A percentile compares a stretch with the other conserved stretches of the same genome.
Evolutionary conservation across 306 rosid species (phyloP).

Genomic region (Heteromeles arbutifolia): DNA sequence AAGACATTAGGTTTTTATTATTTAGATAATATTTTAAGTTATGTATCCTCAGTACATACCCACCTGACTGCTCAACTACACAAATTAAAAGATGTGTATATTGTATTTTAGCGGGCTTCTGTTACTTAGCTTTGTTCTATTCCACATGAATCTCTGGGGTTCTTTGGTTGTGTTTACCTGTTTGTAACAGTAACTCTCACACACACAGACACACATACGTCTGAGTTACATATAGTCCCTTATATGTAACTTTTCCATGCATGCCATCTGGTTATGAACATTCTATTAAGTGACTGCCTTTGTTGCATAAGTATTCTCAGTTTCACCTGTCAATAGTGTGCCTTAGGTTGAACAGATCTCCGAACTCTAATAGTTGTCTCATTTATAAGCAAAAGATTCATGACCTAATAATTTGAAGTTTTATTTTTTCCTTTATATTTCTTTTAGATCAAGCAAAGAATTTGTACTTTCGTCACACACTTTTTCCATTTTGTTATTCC

Average conservation of each 20-base stretch:
- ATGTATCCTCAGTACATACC: neutral
- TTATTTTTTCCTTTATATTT: neutral
- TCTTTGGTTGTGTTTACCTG: too few relatives aligned
- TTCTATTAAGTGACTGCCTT: neutral
- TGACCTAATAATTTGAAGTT: neutral
- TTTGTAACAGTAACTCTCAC: too few relatives aligned
- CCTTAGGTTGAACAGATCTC: neutral
- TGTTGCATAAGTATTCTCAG: neutral
- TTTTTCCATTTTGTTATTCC: constrained; percentile 1
- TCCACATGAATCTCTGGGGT: too few relatives aligned
- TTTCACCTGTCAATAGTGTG: neutral
- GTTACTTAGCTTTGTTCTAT: too few relatives aligned
- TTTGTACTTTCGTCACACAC: neutral
- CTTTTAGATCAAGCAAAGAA: neutral
- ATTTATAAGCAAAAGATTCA: neutral
- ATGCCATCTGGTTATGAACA: neutral
- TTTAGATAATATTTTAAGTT: neutral
- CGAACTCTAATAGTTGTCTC: neutral
- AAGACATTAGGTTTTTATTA: too few relatives aligned
- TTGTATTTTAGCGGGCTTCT: too few relatives aligned
- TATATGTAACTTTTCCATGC: neutral
- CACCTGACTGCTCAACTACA: too few relatives aligned
- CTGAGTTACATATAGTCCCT: too few relatives aligned
- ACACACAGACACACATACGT: too few relatives aligned
- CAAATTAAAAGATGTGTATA: too few relatives aligned